Percentiles rank a stretch among this genome's conserved stretches.
Evolutionary conservation across 768 basidiomycete species (phyloP).

Genomic region (Leucosporidium creatinivorum): DNA sequence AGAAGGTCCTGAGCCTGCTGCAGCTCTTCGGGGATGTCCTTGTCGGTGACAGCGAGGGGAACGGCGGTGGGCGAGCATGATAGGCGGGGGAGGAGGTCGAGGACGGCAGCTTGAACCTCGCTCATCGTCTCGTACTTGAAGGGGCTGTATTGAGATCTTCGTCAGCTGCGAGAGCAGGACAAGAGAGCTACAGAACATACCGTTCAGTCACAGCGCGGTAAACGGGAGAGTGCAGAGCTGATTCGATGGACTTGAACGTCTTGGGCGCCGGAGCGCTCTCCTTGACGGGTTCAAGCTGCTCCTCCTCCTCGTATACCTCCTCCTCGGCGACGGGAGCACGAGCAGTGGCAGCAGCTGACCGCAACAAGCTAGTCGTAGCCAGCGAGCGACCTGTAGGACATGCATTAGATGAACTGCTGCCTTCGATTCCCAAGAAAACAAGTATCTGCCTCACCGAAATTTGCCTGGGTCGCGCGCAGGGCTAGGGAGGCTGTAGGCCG

Average conservation of each 20-base stretch:
- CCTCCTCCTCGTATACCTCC: not conserved
- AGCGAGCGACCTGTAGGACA: no score
- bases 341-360: not conserved
- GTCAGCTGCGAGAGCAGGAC: not conserved
- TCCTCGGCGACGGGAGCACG: no score
- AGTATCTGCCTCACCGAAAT: no score
- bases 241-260: constrained; percentile 24
- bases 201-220: constrained; percentile 34
- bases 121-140: constrained; percentile 69
- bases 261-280: not conserved
- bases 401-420: no score
- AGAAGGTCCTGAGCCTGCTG: constrained; percentile 64
- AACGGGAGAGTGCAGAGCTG: constrained; percentile 26
- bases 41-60: not conserved
- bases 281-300: not conserved
- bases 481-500: no score
- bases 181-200: not conserved
- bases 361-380: not conserved
- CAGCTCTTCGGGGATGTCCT: constrained; percentile 31
- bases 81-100: constrained; percentile 65
- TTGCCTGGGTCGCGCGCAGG: no score
- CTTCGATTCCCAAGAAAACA: no score
- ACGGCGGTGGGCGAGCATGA: constrained; percentile 50
- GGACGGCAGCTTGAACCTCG: constrained; percentile 70
- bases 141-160: constrained; percentile 44